Evolutionary conservation across 225 moss, liverwort and hornwort genomes (phyloP).

Genomic region (Marchantia paleacea): DNA sequence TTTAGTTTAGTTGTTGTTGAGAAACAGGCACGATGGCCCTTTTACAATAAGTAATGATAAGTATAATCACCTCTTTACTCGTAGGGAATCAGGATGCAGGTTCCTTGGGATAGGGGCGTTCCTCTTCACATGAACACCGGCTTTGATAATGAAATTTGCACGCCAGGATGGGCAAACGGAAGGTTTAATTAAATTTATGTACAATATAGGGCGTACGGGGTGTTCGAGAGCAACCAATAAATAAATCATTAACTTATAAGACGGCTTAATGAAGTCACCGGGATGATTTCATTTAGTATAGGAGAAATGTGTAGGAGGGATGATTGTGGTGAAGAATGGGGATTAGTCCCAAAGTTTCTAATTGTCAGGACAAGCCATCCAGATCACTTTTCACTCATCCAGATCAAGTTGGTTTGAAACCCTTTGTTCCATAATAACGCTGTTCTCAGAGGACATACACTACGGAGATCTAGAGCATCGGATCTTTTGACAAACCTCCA

Average conservation of each 20-base stretch:
- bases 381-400: neutral
- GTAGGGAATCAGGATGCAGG: too few relatives aligned
- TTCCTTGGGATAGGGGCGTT: too few relatives aligned
- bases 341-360: neutral
- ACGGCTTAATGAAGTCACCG: neutral
- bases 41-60: too few relatives aligned
- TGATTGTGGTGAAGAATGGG: conserved; percentile 1
- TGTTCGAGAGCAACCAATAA: neutral
- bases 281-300: neutral
- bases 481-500: neutral
- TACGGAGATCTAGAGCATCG: conserved; percentile 14
- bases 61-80: too few relatives aligned
- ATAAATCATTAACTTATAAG: neutral
- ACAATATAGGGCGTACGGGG: neutral
- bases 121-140: too few relatives aligned
- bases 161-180: neutral
- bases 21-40: too few relatives aligned
- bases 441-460: neutral
- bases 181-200: neutral
- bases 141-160: neutral
- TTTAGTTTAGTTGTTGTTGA: too few relatives aligned
- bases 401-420: neutral
- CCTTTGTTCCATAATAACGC: neutral
- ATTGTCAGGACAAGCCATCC: neutral
- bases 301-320: neutral